A percentile compares a stretch with the other conserved stretches of the same genome.
Evolutionary conservation across 495 filamentous ascomycete genomes (phyloP).

Genomic region (Terfezia claveryi): DNA sequence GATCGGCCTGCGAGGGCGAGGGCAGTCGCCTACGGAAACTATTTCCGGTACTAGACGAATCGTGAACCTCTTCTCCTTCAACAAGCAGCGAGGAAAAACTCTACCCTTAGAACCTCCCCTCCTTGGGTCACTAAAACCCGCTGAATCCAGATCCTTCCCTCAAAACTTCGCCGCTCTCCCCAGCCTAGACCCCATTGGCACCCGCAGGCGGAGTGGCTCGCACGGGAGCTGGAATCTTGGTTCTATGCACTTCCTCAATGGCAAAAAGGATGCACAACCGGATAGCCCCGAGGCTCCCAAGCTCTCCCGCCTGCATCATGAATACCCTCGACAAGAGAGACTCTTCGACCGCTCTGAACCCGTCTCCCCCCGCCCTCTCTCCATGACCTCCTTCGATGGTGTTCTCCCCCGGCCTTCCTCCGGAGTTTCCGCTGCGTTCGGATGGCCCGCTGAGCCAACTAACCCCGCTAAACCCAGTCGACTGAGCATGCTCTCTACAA

Average conservation of each 20-base stretch:
- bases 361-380: conserved; percentile 52
- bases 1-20: neutral
- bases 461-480: conserved; percentile 20
- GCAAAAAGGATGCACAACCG: conserved; percentile 20
- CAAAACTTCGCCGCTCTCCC: conserved; percentile 28
- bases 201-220: conserved; percentile 39
- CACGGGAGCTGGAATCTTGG: conserved; percentile 32
- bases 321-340: conserved; percentile 8
- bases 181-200: conserved; percentile 42
- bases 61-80: conserved; percentile 43
- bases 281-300: conserved; percentile 12
- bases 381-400: conserved; percentile 55
- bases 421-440: conserved; percentile 43
- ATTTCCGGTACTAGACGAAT: conserved; percentile 28
- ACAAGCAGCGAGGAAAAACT: conserved; percentile 48
- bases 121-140: conserved; percentile 49
- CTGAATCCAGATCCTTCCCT: conserved; percentile 68
- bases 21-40: conserved; percentile 1
- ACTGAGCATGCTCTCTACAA: conserved; percentile 32
- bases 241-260: conserved; percentile 26
- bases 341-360: conserved; percentile 37
- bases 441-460: conserved; percentile 32
- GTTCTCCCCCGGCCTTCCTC: conserved; percentile 55
- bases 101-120: conserved; percentile 40
- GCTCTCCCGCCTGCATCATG: conserved; percentile 17